Evolutionary conservation across 208 protist species (phyloP).

Genomic region (Wallacemonas rigidus): DNA sequence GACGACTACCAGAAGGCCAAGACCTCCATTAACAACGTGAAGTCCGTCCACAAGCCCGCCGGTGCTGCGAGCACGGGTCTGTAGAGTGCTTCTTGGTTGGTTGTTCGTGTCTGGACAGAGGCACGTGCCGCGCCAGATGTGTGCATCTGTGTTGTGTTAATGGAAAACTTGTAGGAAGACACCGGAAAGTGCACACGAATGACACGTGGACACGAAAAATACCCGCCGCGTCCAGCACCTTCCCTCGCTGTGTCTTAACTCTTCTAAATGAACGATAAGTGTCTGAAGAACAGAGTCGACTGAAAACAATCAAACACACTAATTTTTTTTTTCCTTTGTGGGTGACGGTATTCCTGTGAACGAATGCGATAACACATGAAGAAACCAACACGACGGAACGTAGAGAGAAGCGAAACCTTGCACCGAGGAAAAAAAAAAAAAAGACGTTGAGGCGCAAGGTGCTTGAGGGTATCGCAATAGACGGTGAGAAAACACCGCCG

Average conservation of each 20-base stretch:
- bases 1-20: slow-evolving; percentile 88
- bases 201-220: slow-evolving; percentile 1
- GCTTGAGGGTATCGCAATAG: too few relatives aligned
- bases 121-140: not conserved
- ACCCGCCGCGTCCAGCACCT: not conserved
- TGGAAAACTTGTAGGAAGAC: not conserved
- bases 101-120: not conserved
- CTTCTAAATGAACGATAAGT: slow-evolving; percentile 5
- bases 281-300: slow-evolving; percentile 4
- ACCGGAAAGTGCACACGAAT: not conserved
- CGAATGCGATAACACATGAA: not conserved
- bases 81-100: slow-evolving; percentile 33
- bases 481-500: too few relatives aligned
- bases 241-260: not conserved
- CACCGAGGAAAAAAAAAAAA: slow-evolving; percentile 10
- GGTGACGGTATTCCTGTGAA: not conserved
- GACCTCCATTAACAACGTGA: slow-evolving; percentile 53
- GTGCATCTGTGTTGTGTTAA: not conserved
- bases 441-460: too few relatives aligned
- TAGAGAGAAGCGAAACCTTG: too few relatives aligned
- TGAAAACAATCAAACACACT: slow-evolving; percentile 1
- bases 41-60: slow-evolving; percentile 80
- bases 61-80: slow-evolving; percentile 89
- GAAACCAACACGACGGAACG: not conserved
- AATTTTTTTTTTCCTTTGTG: slow-evolving; percentile 12